Evolutionary conservation across 495 filamentous ascomycete genomes (phyloP), one percentile per base, ranked within the genome.

Genomic region (Talaromyces nanjingensis): DNA sequence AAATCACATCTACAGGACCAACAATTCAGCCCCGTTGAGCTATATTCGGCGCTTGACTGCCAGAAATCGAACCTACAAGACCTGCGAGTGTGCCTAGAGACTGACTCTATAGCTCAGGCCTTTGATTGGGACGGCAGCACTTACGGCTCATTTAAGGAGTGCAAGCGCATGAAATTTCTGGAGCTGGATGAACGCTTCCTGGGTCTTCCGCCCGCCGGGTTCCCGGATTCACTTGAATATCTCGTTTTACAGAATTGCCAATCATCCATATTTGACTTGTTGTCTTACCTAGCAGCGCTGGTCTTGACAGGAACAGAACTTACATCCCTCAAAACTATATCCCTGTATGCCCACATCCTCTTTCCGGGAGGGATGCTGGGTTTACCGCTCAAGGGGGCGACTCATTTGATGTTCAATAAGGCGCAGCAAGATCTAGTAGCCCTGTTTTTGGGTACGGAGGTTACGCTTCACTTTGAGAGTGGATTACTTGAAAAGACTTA

Each of bases 351-450:
- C 2, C 53, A 56, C 11, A 29, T 29, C 22, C 53, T 56, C 11
- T 56, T 56, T 29, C 53, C 53, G 20, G 53, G 53, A 29, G 53
- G 20, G 16, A 56, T 56, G 53, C 53, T 56, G 14, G 53, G 53
- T 29, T n/a, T 56, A 56, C 53, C 53, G 24, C 53, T 56, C 53
- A 56, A 56, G 20, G 53, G 53, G n/a, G 53, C 53, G 53, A 56
- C 53, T 56, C 24, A 56, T n/a, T 56, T 56, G 53, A 14, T 56
- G 20, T 56, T 56, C 22, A 56, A 22, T 9, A 25, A 29, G 4
- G 53, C 53, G 24, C 53, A 56, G 53, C 11, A 27, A 56, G 53
- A 27, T 27, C 4, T 56, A 29, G 22, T 29, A n/a, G 9, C 20
- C 16, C 27, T 56, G 53, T 56, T 56, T n/a, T 6, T 29, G 22